Evolutionary conservation across 352 stramenopile genomes (phyloP).

Genomic region (Phytophthora macrochlamydospora): DNA sequence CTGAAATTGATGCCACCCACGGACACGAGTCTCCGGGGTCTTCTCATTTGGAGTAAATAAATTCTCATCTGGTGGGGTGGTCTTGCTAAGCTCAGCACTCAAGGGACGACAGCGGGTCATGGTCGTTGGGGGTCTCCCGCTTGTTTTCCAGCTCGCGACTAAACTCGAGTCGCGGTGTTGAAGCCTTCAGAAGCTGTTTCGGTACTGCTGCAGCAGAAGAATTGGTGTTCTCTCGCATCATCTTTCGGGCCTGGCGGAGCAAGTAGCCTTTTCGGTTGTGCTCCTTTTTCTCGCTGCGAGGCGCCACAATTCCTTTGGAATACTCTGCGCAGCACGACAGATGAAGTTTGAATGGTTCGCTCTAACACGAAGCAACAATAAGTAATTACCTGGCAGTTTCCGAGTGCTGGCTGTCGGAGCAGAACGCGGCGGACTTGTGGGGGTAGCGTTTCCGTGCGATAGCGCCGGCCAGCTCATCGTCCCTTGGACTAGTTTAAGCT

Average conservation of each 20-base stretch:
- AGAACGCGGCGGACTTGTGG: neutral
- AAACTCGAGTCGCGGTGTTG: conserved; percentile 8
- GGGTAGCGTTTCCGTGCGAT: neutral
- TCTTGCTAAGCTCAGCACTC: conserved; percentile 15
- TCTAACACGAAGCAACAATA: neutral
- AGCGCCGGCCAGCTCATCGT: conserved; percentile 21
- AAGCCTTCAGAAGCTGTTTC: conserved; percentile 11
- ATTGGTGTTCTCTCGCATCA: conserved; percentile 35
- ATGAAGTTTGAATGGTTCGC: neutral
- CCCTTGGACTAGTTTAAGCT: conserved; percentile 25
- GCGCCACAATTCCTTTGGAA: conserved; percentile 6
- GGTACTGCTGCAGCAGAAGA: neutral
- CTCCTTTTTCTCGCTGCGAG: conserved; percentile 59
- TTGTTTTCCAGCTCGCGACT: conserved; percentile 13
- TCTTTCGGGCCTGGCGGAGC: conserved; percentile 60
- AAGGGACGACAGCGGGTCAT: conserved; percentile 15
- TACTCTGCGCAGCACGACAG: conserved; percentile 8
- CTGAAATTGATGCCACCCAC: neutral
- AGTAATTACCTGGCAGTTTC: conserved; percentile 30
- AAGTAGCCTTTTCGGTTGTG: conserved; percentile 80
- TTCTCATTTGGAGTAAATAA: conserved; percentile 32
- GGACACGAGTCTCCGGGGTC: neutral
- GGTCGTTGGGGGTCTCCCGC: conserved; percentile 9
- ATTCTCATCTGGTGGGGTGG: conserved; percentile 22
- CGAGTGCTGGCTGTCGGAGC: neutral